Conservation (phyloP, 2,329 filamentous ascomycete genomes). For the Fusarium agapanthi region DNA sequence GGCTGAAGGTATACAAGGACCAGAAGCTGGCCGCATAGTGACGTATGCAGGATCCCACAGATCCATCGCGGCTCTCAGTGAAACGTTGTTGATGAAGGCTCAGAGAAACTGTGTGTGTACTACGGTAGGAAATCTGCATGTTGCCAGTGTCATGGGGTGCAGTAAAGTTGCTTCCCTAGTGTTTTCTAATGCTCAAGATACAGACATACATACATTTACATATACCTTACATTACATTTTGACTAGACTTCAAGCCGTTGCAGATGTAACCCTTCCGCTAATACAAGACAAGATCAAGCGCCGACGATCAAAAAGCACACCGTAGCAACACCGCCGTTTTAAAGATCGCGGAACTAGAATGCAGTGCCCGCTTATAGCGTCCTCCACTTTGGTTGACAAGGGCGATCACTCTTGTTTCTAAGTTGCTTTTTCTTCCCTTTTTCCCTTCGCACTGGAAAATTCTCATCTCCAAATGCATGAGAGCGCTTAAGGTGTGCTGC, state of each 20-base stretch:
- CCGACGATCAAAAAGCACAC: slow-evolving; percentile 27
- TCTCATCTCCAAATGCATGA: slow-evolving; percentile 10
- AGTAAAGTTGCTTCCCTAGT: slow-evolving; percentile 11
- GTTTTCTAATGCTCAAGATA: slow-evolving; percentile 32
- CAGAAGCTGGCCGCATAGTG: slow-evolving; percentile 33
- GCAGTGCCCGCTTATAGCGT: slow-evolving; percentile 34
- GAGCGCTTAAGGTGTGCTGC: slow-evolving; percentile 21
- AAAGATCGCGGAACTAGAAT: slow-evolving; percentile 33
- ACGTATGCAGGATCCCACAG: slow-evolving; percentile 36
- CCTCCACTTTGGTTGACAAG: slow-evolving; percentile 22
- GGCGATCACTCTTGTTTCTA: slow-evolving; percentile 13
- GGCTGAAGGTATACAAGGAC: slow-evolving; percentile 30
- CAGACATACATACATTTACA: slow-evolving; percentile 30
- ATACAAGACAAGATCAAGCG: slow-evolving; percentile 29
- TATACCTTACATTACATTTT: slow-evolving; percentile 18
- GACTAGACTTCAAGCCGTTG: slow-evolving; percentile 3
- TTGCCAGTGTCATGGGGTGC: slow-evolving; percentile 26
- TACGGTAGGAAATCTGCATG: slow-evolving; percentile 6
- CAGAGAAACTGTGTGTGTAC: not conserved
- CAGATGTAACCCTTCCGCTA: slow-evolving; percentile 31
- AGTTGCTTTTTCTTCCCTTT: slow-evolving; percentile 25
- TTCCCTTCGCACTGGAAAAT: slow-evolving; percentile 37
- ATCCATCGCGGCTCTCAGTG: slow-evolving; percentile 13
- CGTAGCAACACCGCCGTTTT: slow-evolving; percentile 26
- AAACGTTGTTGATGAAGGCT: not conserved